Base-by-base conservation (phyloP, 805 yeast species). In the Candida schatavii region DNA sequence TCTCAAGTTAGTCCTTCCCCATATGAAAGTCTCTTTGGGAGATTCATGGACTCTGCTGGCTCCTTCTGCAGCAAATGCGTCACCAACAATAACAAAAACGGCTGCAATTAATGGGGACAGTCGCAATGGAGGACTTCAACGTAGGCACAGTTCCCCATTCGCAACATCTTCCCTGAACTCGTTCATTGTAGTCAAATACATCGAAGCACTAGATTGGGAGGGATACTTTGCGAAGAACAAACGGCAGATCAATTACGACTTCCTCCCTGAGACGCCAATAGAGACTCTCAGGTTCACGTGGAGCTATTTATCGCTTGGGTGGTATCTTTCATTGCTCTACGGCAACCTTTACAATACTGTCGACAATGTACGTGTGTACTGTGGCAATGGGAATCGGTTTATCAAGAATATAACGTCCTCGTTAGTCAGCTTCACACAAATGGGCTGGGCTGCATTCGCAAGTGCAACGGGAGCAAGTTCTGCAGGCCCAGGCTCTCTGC, bases 311-410 rank as follows among this genome's bases (percentile, higher is more conserved):
- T 80, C 87, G 0, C 62, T 85, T 19, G 90, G 89, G 0, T 87
- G 95, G 95, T 86, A 86, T 59, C 70, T 75, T 30, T 74, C 85
- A 3, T 64, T 84, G 7, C 52, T 86, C 20, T 84, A 86, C 81
- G 78, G 81, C 2, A 62, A 68, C 25, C 72, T 84, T 0, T 84
- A 71, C 50, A 49, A 56, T 40, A 46, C 64, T 3, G 28, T 44
- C 5, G 59, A 56, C 17, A 45, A 31, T 20, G 57, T 62, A 11
- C 49, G 49, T 29, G 36, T 39, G 6, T 49, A 45, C 43, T 46
- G 53, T 20, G 57, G 63, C 6, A 57, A 50, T 10, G 56, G 56
- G 38, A 59, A 51, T 36, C 58, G 59, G 21, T 51, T 72, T 49
- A 78, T 49, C 64, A 70, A 59, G 44, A 78, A 64, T 47, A 39